phyloP scores from a whole-genome alignment of 225 moss, liverwort and hornwort genomes.

The Marchantia paleacea region DNA sequence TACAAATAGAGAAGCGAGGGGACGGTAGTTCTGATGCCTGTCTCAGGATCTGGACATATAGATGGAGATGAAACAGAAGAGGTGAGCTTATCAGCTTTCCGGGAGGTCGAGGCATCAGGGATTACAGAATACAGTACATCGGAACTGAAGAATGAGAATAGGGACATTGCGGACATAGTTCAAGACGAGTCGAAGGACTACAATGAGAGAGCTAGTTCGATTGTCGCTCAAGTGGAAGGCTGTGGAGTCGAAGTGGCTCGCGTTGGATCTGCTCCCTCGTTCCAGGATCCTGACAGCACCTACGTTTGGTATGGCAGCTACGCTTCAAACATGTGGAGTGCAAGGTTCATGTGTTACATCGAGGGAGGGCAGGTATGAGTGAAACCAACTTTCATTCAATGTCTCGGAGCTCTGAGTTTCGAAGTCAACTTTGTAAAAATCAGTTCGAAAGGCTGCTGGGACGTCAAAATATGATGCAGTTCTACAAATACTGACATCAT shows the following conservation, averaged over 20 bases:
- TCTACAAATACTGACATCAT: no score
- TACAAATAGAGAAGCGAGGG: neutral
- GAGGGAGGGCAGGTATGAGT: slow-evolving; percentile 66
- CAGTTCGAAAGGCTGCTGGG: no score
- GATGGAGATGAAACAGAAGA: neutral
- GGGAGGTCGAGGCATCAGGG: neutral
- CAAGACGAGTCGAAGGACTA: no score
- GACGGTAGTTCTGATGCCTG: neutral
- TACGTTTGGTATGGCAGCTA: slow-evolving; percentile 82
- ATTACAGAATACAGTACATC: no score
- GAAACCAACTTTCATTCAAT: neutral
- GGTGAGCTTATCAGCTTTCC: neutral
- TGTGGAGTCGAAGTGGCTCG: neutral
- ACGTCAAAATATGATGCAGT: no score
- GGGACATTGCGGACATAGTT: no score
- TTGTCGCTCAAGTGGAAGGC: neutral
- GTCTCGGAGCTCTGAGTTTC: neutral
- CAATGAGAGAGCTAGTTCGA: no score
- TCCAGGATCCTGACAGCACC: slow-evolving; percentile 18
- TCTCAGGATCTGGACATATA: neutral
- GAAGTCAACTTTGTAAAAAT: neutral
- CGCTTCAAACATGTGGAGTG: slow-evolving; percentile 65
- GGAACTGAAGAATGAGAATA: neutral
- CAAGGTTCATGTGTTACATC: slow-evolving; percentile 89
- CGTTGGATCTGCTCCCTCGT: neutral